phyloP scores from a whole-genome alignment of 345 rosid species.

The Moringa oleifera region DNA sequence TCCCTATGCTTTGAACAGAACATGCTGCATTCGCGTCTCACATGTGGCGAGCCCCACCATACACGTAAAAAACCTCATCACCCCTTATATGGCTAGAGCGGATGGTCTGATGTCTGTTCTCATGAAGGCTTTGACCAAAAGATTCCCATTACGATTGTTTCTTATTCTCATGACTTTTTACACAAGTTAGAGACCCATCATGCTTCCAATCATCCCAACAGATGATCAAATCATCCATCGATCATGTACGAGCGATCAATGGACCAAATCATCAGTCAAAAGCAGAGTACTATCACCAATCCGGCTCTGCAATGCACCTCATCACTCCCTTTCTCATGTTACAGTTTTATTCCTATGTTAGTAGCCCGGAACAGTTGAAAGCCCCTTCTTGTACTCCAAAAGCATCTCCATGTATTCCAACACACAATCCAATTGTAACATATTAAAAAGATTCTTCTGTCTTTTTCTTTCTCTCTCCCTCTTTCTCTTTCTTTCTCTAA shows the following conservation, averaged over 20 bases:
- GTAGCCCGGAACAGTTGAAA: constrained; percentile 9
- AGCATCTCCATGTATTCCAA: constrained; percentile 13
- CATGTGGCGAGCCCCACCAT: too few species aligned
- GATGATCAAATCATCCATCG: too few species aligned
- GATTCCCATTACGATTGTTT: too few species aligned
- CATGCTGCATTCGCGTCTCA: too few species aligned
- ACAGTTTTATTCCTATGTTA: constrained; percentile 3
- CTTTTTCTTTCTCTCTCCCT: neutral
- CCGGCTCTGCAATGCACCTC: neutral
- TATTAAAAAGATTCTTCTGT: constrained; percentile 7
- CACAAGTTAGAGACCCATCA: too few species aligned
- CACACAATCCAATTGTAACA: constrained; percentile 20
- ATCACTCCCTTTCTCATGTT: neutral
- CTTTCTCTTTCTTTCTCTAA: constrained; percentile 6
- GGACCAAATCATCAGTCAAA: constrained; percentile 8
- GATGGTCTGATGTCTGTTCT: too few species aligned
- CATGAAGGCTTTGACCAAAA: too few species aligned
- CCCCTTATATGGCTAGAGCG: too few species aligned
- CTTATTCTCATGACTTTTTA: too few species aligned
- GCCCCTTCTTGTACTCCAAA: constrained; percentile 5
- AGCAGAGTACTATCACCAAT: neutral
- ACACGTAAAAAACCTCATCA: too few species aligned
- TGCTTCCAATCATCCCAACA: too few species aligned
- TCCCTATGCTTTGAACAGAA: too few species aligned
- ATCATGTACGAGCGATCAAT: neutral